These are phyloP conservation scores for Xylaria longipes DNA, from an alignment of 495 filamentous ascomycete species.

Conservation along the genomic window DNA sequence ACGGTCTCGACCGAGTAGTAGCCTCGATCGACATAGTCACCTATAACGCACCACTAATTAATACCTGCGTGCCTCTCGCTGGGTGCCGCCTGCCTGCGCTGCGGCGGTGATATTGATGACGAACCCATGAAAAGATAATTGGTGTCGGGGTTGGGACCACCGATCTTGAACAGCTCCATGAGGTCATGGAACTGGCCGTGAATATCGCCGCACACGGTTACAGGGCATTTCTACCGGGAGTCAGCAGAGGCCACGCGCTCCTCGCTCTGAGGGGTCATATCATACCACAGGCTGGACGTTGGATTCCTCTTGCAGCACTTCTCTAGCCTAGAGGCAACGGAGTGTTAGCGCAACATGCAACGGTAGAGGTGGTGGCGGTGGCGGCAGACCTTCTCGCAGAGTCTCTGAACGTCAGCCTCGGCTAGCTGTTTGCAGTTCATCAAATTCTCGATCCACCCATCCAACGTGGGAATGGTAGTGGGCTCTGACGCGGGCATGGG, in stretches of 20 bases:
- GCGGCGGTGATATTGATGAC: constrained; percentile 25
- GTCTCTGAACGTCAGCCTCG: constrained; percentile 90
- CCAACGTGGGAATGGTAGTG: constrained; percentile 86
- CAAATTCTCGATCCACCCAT: constrained; percentile 98
- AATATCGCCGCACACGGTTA: constrained; percentile 93
- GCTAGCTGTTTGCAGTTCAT: constrained; percentile 98
- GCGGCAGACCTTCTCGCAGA: constrained; percentile 89
- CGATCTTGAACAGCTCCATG: constrained; percentile 95
- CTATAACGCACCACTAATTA: constrained; percentile 49
- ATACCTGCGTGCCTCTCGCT: background rate
- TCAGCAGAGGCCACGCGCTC: constrained; percentile 35
- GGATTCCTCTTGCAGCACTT: constrained; percentile 95
- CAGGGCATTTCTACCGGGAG: constrained; percentile 79
- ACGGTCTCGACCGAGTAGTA: constrained; percentile 98
- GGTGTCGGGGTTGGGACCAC: constrained; percentile 88
- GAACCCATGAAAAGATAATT: constrained; percentile 96
- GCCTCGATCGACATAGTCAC: constrained; percentile 95
- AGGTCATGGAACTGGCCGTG: constrained; percentile 94
- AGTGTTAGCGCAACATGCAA: constrained; percentile 29
- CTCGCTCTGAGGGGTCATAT: background rate
- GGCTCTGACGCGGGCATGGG: constrained; percentile 78
- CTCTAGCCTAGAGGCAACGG: constrained; percentile 71
- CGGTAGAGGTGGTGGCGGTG: constrained; percentile 23
- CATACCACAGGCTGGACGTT: constrained; percentile 99
- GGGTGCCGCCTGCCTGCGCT: background rate